Base-by-base conservation (phyloP, 805 yeast species). In the Wickerhamiella allomyrinae region DNA sequence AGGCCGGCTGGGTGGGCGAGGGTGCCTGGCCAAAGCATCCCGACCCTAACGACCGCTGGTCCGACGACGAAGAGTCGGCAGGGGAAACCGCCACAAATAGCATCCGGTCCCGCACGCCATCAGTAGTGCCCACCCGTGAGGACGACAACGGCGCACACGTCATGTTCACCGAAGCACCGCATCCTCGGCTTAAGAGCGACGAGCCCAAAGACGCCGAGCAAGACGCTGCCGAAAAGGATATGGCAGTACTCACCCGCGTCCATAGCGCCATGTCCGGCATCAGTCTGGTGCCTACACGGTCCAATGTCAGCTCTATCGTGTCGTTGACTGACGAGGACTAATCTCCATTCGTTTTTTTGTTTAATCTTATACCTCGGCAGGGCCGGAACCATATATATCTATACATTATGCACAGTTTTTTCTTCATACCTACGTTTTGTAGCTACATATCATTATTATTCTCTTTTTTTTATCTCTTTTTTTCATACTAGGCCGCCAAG, bases 1-100 rank as follows among this genome's bases (percentile, higher is more conserved):
- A 83, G 52, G 73, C 80, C 3, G 95, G 95, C 15, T 87, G 97
- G 97, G 69, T 71, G 13, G 77, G 76, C 46, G 75, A 75, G 19
- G 84, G 78, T 40, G 73, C 75, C 49, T 87, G 91, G 89, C 53
- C 58, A 43, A 47, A 55, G 48, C 29, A 52, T 34, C 47, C 24
- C 23, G 52, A 52, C 34, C 46, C 47, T 19, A 41, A 40, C 3
- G 54, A 50, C 33, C 47, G 40, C 15, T 52, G 56, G 56, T 45
- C 49, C 35, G 44, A 47, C 20, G 44, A 47, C 20, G 40, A 39
- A 11, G 44, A 45, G 20, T 47, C 41, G n/a, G 52, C 41, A 8
- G 13, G 10, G 15, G 36, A 15, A 10, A 22, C 25, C 15, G 29
- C 36, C 20, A 24, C 20, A 37, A 9, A 29, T 11, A 11, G 29